These are phyloP conservation scores for Ogataea parapolymorpha DNA, from an alignment of 805 yeast species.

Conservation along the genomic window DNA sequence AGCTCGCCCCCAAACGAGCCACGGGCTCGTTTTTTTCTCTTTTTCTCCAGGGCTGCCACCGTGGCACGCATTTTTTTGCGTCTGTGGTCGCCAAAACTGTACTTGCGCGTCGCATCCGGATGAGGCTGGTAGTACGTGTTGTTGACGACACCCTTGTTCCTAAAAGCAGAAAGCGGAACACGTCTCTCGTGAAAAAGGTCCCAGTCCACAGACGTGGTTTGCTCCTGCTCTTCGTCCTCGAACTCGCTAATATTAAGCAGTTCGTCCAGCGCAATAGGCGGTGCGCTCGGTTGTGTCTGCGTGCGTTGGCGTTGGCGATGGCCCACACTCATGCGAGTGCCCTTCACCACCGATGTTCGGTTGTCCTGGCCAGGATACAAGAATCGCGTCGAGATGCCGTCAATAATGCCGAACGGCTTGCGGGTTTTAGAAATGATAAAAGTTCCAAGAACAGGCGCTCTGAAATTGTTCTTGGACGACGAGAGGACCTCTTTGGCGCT, in stretches of 20 bases:
- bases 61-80: constrained; percentile 12
- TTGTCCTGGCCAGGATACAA: constrained; percentile 45
- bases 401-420: constrained; percentile 90
- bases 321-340: constrained; percentile 12
- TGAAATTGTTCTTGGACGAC: constrained; percentile 74
- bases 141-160: constrained; percentile 63
- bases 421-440: constrained; percentile 73
- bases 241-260: constrained; percentile 83
- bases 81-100: constrained; percentile 23
- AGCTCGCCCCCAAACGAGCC: constrained; percentile 25
- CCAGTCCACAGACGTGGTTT: constrained; percentile 24
- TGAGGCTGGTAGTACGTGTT: constrained; percentile 16
- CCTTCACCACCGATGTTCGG: constrained; percentile 26
- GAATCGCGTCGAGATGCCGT: constrained; percentile 88
- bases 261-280: constrained; percentile 59
- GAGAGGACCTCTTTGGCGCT: constrained; percentile 93
- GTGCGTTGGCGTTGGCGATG: constrained; percentile 3
- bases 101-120: constrained; percentile 23
- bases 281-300: constrained; percentile 9
- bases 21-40: constrained; percentile 31
- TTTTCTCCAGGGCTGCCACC: constrained; percentile 16
- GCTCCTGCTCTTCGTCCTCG: constrained; percentile 68
- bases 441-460: constrained; percentile 91
- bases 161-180: constrained; percentile 85
- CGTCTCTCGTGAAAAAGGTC: constrained; percentile 37